Evolutionary conservation across 2,329 filamentous ascomycete species (phyloP).

Genomic region (Colletotrichum paranaense): DNA sequence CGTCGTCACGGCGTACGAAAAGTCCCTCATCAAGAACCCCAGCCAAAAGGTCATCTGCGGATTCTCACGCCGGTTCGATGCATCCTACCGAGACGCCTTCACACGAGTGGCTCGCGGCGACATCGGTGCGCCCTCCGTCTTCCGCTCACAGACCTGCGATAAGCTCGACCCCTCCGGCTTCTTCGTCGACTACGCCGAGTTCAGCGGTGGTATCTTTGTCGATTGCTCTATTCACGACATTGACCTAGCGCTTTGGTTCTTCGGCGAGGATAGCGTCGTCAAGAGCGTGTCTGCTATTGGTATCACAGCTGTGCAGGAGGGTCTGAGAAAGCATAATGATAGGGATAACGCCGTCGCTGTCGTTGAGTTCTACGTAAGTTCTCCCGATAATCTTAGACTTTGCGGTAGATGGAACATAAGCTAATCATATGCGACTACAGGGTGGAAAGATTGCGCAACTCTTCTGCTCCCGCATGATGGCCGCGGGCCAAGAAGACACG

Average conservation of each 20-base stretch:
- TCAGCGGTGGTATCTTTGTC: slow-evolving; percentile 76
- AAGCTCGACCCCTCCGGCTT: slow-evolving; percentile 73
- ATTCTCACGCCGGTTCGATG: slow-evolving; percentile 64
- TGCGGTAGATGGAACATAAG: background rate
- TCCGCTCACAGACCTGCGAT: slow-evolving; percentile 76
- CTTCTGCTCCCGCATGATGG: slow-evolving; percentile 75
- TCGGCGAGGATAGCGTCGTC: slow-evolving; percentile 45
- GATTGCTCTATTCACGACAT: slow-evolving; percentile 80
- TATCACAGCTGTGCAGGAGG: slow-evolving; percentile 46
- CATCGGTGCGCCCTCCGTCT: slow-evolving; percentile 69
- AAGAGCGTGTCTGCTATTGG: slow-evolving; percentile 46
- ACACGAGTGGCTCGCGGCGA: slow-evolving; percentile 60
- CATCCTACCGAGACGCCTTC: slow-evolving; percentile 71
- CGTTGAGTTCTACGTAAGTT: slow-evolving; percentile 64
- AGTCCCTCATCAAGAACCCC: slow-evolving; percentile 52
- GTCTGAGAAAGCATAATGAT: slow-evolving; percentile 46
- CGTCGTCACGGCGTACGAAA: slow-evolving; percentile 67
- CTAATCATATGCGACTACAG: slow-evolving; percentile 36
- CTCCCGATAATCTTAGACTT: no score
- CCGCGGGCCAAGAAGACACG: slow-evolving; percentile 73
- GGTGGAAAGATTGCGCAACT: slow-evolving; percentile 73
- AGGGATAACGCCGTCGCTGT: slow-evolving; percentile 57
- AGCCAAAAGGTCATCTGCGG: slow-evolving; percentile 70
- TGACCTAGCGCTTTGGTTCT: slow-evolving; percentile 48
- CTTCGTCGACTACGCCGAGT: slow-evolving; percentile 75